Conservation (phyloP, 2,329 filamentous ascomycete species). For the Neospermospora avenae region DNA sequence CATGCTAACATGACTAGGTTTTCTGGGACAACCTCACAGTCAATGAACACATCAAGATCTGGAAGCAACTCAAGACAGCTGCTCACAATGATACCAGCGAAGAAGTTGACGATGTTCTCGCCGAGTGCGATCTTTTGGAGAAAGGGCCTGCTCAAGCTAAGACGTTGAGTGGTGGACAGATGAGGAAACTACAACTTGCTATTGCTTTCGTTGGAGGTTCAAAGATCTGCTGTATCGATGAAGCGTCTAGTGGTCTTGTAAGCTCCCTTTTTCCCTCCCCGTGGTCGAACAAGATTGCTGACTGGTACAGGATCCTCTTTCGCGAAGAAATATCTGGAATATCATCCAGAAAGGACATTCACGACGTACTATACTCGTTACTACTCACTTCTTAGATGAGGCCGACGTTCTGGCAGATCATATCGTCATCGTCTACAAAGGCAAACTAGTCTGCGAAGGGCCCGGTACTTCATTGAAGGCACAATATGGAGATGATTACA, state of each 20-base stretch:
- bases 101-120: conserved; percentile 47
- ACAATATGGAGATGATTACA: conserved; percentile 58
- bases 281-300: neutral
- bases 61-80: conserved; percentile 54
- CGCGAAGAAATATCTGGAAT: conserved; percentile 65
- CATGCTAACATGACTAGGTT: conserved; percentile 38
- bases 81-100: conserved; percentile 43
- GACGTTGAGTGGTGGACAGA: conserved; percentile 63
- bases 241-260: conserved; percentile 58
- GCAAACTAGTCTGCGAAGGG: conserved; percentile 59
- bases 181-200: conserved; percentile 63
- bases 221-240: conserved; percentile 62
- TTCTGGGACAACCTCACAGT: conserved; percentile 64
- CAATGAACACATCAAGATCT: conserved; percentile 59
- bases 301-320: conserved; percentile 51
- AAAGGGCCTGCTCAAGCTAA: conserved; percentile 54
- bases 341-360: conserved; percentile 62
- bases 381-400: conserved; percentile 67
- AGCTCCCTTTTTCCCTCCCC: neutral
- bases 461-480: conserved; percentile 62
- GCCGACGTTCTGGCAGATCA: conserved; percentile 64
- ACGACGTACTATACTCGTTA: conserved; percentile 58
- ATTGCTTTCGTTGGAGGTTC: conserved; percentile 67
- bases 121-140: conserved; percentile 55
- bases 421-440: conserved; percentile 62